Evolutionary conservation across 768 basidiomycete genomes (phyloP), one percentile per base, ranked within the genome.

Genomic region (Favolaschia claudopus): DNA sequence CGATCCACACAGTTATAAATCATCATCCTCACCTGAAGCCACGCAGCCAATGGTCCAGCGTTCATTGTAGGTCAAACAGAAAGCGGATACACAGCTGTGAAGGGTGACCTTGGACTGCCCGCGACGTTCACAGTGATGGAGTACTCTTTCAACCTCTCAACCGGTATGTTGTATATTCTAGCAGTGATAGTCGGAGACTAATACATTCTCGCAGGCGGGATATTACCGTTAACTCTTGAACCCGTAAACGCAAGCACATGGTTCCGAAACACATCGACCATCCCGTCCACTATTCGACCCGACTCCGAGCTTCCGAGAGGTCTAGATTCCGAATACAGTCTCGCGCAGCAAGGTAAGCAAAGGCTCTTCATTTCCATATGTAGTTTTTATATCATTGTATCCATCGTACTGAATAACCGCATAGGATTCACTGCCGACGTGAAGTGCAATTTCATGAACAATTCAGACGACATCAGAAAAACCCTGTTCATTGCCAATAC

Each of bases 81-180:
- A 9, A 58, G 57, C 34, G 57, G 57, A 7, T 58, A 58, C 34
- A 44, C 57, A 15, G 36, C 22, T 10, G 51, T 42, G 12, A 25
- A 58, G 44, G 20, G 49, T 17, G 51, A 51, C 24, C 43, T 58
- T 22, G 57, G 57, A 33, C 34, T 58, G 4, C 57, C 57, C 29
- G 49, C 57, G 24, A 39, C 57, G 3, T 42, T 58, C n/a, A 39
- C 55, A 2, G 9, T 48, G 20, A 20, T 56, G 7, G 45, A 39
- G 9, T 10, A 22, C 24, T 29, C 28, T 4, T 56, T 56, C 55
- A 56, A 56, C 17, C 17, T 56, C 17, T 56, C 55, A 5, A 56
- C 55, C 14, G 28, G 55, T 56, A 31, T 22, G 19, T 8, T 13
- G n/a, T 48, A 17, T 22, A 7, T 9, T 25, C 0, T 14, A 20